Evolutionary conservation across 768 basidiomycete species (phyloP), one percentile per base, ranked within the genome.

Genomic region (Lactarius evosmus): DNA sequence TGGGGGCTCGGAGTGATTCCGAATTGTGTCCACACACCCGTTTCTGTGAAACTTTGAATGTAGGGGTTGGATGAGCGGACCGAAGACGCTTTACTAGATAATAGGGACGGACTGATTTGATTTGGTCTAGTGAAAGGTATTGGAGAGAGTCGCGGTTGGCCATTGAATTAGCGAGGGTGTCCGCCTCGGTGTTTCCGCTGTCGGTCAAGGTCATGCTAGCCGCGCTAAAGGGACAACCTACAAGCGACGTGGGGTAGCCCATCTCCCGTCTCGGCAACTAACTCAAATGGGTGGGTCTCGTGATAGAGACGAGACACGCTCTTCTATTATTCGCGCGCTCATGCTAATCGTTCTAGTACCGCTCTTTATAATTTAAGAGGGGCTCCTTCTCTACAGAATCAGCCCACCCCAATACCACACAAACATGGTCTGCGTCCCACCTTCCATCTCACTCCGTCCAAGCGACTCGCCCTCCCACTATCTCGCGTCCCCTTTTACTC

Each of bases 21-120:
- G 16, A 16, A 51, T 70, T 33, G 25, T 16, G 33, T 19, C 30
- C n/a, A 60, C 81, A 60, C 60, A 85, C 87, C 86, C 87, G 62
- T 86, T 78, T 66, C 74, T 74, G 71, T 83, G 74, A 70, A 88
- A 87, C 85, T 88, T 51, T 8, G 50, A 25, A 32, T 34, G 27
- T 44, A 22, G 56, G 7, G 36, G 16, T 40, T 14, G 17, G 32
- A 56, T 46, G 34, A 60, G 32, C 52, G 4, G 33, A 19, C 25
- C 19, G 19, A 29, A 29, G 29, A 11, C 14, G 9, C 2, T 16
- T 32, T 33, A 19, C 29, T 33, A 12, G 27, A 56, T 32, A 34
- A n/a, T 25, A 12, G 11, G 30, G 40, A 56, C 59, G 22, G 4
- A 64, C 63, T 3, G 58, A 40, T 51, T 61, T 49, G 17, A 65